Evolutionary conservation across 2,329 filamentous ascomycete species (phyloP).

Genomic region (Fonsecaea monophora): DNA sequence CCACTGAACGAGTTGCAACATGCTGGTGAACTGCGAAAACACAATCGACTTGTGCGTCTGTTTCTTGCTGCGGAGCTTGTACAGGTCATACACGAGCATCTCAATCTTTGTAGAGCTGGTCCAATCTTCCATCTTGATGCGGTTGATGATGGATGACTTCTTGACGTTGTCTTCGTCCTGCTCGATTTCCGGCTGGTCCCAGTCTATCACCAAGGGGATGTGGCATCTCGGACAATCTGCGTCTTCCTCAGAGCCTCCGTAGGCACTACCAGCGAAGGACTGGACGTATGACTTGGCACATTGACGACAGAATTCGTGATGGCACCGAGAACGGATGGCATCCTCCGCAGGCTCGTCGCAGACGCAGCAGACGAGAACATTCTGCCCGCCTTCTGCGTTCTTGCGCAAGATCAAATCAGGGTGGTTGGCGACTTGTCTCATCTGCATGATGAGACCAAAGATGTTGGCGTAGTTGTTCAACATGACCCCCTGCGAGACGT

Average conservation of each 20-base stretch:
- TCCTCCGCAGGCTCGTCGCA: slow-evolving; percentile 97
- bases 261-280: slow-evolving; percentile 66
- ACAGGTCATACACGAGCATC: slow-evolving; percentile 90
- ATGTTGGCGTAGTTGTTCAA: slow-evolving; percentile 99
- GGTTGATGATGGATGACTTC: slow-evolving; percentile 97
- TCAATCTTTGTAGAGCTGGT: slow-evolving; percentile 98
- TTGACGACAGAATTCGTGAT: slow-evolving; percentile 86
- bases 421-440: slow-evolving; percentile 97
- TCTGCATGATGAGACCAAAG: slow-evolving; percentile 98
- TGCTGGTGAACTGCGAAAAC: slow-evolving; percentile 95
- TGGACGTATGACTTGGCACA: slow-evolving; percentile 82
- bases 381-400: slow-evolving; percentile 82
- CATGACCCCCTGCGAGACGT: slow-evolving; percentile 90
- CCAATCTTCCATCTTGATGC: slow-evolving; percentile 99
- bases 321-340: slow-evolving; percentile 87
- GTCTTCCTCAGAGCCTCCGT: slow-evolving; percentile 49
- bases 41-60: slow-evolving; percentile 96
- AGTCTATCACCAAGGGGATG: slow-evolving; percentile 85
- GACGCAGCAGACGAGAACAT: slow-evolving; percentile 88
- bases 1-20: slow-evolving; percentile 98
- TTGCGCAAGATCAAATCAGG: slow-evolving; percentile 93
- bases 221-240: slow-evolving; percentile 85
- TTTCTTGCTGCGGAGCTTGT: slow-evolving; percentile 89
- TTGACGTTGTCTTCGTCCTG: slow-evolving; percentile 86
- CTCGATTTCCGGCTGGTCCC: slow-evolving; percentile 94